A percentile compares a stretch with the other conserved stretches of the same genome.
Evolutionary conservation across 768 basidiomycete species (phyloP).

Genomic region (Macrolepiota dolichaula): DNA sequence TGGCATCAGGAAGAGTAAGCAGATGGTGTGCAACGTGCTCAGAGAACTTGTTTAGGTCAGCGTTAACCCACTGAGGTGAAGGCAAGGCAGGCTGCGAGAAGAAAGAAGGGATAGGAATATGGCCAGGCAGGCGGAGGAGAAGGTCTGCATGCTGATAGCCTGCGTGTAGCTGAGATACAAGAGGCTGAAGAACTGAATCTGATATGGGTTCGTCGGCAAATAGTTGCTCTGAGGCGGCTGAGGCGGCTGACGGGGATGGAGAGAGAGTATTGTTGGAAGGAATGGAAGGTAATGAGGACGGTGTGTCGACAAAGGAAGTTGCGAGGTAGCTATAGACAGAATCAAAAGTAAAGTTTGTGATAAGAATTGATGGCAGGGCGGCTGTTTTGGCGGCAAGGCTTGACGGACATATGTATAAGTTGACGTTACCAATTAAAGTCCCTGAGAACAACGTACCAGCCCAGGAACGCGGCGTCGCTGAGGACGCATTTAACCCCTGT

Average conservation of each 20-base stretch:
- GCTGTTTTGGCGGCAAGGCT: slow-evolving; percentile 66
- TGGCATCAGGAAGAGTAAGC: slow-evolving; percentile 43
- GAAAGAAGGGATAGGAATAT: slow-evolving; percentile 78
- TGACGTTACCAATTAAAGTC: background rate
- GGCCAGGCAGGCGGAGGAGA: slow-evolving; percentile 66
- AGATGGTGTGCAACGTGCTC: slow-evolving; percentile 43
- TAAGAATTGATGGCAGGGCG: slow-evolving; percentile 64
- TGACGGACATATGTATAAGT: background rate
- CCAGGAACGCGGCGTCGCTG: slow-evolving; percentile 77
- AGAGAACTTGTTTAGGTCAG: slow-evolving; percentile 39
- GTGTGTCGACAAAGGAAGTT: slow-evolving; percentile 45
- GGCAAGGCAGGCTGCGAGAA: slow-evolving; percentile 49
- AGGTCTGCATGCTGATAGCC: slow-evolving; percentile 74
- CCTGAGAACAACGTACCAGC: slow-evolving; percentile 47
- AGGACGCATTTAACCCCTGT: slow-evolving; percentile 57
- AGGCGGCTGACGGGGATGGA: slow-evolving; percentile 10
- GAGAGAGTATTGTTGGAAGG: slow-evolving; percentile 3
- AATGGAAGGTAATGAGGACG: slow-evolving; percentile 17
- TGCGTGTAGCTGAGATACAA: slow-evolving; percentile 58
- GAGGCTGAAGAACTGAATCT: slow-evolving; percentile 43
- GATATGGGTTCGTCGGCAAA: slow-evolving; percentile 56
- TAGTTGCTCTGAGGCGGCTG: slow-evolving; percentile 21
- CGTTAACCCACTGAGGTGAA: slow-evolving; percentile 61
- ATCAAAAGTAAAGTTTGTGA: slow-evolving; percentile 86
- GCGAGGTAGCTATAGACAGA: slow-evolving; percentile 78